Evolutionary conservation across 2,329 filamentous ascomycete genomes (phyloP).

Genomic region (Fulvia fulva): DNA sequence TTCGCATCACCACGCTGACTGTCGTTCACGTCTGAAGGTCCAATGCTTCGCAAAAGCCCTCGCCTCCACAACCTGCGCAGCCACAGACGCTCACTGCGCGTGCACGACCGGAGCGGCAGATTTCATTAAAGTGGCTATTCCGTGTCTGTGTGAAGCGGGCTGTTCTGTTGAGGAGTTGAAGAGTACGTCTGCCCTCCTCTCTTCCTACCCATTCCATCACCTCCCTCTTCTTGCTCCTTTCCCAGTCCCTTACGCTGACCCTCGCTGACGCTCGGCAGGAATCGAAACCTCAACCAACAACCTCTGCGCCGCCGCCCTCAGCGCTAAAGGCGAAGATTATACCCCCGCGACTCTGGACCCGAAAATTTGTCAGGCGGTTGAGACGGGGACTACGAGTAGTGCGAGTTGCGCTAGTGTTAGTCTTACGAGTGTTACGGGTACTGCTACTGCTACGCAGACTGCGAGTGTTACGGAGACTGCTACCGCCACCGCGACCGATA

Average conservation of each 20-base stretch:
- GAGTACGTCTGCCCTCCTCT: constrained; percentile 32
- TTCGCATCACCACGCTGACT: not conserved
- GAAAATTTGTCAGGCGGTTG: constrained; percentile 15
- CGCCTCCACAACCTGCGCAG: constrained; percentile 44
- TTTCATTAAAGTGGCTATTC: constrained; percentile 39
- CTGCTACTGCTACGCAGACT: constrained; percentile 33
- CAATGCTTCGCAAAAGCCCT: constrained; percentile 48
- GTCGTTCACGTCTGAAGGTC: no score
- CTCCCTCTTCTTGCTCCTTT: not conserved
- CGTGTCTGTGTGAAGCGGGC: constrained; percentile 35
- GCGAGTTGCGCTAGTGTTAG: not conserved
- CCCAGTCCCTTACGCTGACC: not conserved
- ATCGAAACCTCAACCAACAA: constrained; percentile 17
- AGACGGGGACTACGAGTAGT: not conserved
- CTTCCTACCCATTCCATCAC: not conserved
- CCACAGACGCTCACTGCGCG: constrained; percentile 50
- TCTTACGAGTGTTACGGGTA: constrained; percentile 15
- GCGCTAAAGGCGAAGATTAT: constrained; percentile 18
- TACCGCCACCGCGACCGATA: constrained; percentile 10
- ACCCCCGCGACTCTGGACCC: constrained; percentile 7
- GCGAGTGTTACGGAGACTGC: constrained; percentile 22
- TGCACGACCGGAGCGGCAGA: constrained; percentile 43
- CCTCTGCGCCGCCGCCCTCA: constrained; percentile 25
- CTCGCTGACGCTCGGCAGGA: constrained; percentile 11
- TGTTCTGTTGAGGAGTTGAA: constrained; percentile 38